phyloP scores from a whole-genome alignment of 345 rosid genomes.

The Rhodamnia argentea region DNA sequence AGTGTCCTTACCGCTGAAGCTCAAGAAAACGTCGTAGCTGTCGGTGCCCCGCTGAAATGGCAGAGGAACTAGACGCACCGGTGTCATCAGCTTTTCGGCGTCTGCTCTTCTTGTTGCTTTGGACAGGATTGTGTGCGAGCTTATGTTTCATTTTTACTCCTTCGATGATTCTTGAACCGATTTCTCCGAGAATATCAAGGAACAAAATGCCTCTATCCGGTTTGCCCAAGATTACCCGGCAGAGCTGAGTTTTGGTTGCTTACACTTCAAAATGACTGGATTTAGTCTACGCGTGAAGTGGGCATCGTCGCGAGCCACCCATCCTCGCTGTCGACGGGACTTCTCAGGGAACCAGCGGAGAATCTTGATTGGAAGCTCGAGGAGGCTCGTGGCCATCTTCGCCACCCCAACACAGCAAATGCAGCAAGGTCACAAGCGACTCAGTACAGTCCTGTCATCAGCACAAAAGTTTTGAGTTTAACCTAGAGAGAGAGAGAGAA shows the following conservation, averaged over 20 bases:
- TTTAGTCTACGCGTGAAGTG: not conserved
- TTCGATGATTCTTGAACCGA: fast-evolving
- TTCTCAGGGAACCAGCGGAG: slow-evolving; percentile 5
- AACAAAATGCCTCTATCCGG: not conserved
- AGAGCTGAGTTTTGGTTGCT: not conserved
- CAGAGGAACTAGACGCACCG: not conserved
- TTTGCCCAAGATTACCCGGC: not conserved
- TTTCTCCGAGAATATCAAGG: fast-evolving
- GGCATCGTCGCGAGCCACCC: not conserved
- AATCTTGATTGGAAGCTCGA: slow-evolving; percentile 8
- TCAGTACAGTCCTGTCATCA: slow-evolving; percentile 2
- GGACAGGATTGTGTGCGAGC: not conserved
- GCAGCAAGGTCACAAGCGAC: slow-evolving; percentile 13
- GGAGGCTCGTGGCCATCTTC: slow-evolving; percentile 5
- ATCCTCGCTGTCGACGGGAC: too few relatives aligned
- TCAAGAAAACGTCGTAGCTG: not conserved
- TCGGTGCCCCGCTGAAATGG: fast-evolving
- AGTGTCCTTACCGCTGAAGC: not conserved
- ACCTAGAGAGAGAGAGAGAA: too few relatives aligned
- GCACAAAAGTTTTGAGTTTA: too few relatives aligned
- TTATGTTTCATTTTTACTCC: not conserved
- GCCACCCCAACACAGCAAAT: slow-evolving; percentile 6
- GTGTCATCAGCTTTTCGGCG: not conserved
- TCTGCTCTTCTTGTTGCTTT: not conserved
- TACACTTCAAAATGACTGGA: not conserved